A percentile compares a stretch with the other conserved stretches of the same genome.
These are phyloP conservation scores for Fusarium sulawesiense DNA, from an alignment of 2,329 filamentous ascomycete genomes.

Conservation along the genomic window DNA sequence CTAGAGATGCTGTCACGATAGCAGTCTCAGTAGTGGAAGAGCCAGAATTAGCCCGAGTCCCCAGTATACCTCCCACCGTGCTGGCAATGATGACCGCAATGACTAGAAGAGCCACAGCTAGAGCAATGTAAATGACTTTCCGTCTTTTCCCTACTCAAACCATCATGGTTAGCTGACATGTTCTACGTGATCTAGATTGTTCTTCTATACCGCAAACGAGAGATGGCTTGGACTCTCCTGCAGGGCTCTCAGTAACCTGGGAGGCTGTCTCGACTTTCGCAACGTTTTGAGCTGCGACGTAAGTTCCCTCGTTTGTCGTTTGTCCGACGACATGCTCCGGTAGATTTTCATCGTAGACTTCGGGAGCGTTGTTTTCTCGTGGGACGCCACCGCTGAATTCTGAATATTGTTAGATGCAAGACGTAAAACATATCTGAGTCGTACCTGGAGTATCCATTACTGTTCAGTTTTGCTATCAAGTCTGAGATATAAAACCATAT, in stretches of 20 bases:
- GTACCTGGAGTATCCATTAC: background rate
- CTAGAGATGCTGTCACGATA: background rate
- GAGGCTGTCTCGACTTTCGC: background rate
- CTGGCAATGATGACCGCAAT: background rate
- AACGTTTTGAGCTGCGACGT: background rate
- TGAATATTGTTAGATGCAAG: background rate
- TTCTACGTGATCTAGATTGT: background rate
- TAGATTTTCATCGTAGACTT: background rate
- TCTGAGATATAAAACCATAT: too few relatives aligned
- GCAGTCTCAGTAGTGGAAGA: rapidly evolving
- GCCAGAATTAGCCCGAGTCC: background rate
- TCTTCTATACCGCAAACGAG: background rate
- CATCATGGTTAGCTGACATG: rapidly evolving
- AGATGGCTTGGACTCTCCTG: background rate
- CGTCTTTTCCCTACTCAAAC: background rate
- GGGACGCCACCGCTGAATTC: background rate
- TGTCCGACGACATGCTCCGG: background rate
- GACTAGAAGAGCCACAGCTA: background rate
- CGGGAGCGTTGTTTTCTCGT: background rate
- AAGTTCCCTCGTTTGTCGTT: too few relatives aligned
- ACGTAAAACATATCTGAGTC: background rate
- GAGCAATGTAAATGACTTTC: background rate
- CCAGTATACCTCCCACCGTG: background rate
- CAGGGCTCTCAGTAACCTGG: background rate
- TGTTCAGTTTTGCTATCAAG: too few relatives aligned